Evolutionary conservation across 331 rosid species (phyloP), one percentile per base, ranked within the genome.

Genomic region (Erythrophleum ivorense): DNA sequence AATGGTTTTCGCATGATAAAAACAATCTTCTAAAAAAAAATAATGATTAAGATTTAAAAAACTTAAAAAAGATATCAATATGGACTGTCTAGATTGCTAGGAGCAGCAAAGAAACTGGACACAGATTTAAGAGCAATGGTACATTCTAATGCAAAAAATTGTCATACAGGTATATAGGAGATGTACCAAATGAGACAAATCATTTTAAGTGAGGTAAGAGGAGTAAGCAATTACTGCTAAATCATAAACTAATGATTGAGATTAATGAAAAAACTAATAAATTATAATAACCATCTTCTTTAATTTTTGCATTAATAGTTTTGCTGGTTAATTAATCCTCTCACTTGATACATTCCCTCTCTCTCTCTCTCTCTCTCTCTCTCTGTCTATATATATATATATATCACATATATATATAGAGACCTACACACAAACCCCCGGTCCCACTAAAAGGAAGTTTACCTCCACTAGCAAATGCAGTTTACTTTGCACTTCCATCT

Each of bases 401-500:
- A 24, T 24, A 24, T 24, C 29, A 24, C 29, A 24, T 24, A 24
- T 24, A 24, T 24, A 24, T 24, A 24, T 24, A 24, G 29, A 24
- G 29, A 24, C 29, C 29, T 16, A 12, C 14, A 16, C 5, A 6
- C n/a, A n/a, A 5, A 7, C 14, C 0, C 3, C 11, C 1, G 6
- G 11, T 8, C 8, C 33, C 33, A 15, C 6, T 2, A 6, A 36
- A 65, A 65, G 71, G 11, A 65, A 16, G 18, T 65, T 65, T 65
- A 65, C 71, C 71, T 65, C 71, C 9, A 65, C 71, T 38, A 65
- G 71, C 49, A 65, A 36, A 41, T 65, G 71, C 29, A 65, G 29
- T 65, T 65, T 65, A 18, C 71, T 65, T 65, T 65, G 71, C 49
- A 65, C 71, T 65, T 65, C 71, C 71, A 65, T 65, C 19, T 65